Base-by-base conservation (phyloP, 2,329 filamentous ascomycete species). In the Paracamarosporium sp. region DNA sequence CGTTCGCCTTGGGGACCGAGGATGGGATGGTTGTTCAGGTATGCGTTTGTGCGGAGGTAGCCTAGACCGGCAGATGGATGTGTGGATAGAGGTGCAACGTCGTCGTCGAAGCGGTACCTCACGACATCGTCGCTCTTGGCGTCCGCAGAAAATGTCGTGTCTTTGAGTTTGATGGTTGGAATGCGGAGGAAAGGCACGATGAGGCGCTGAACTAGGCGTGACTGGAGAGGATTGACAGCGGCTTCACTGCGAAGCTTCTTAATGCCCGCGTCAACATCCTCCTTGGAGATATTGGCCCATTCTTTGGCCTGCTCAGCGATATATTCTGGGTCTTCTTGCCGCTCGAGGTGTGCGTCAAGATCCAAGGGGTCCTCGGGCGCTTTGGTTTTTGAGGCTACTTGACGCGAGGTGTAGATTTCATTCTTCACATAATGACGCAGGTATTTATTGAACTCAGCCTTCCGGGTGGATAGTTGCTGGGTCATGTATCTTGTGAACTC, bases 31-130 rank as follows among this genome's bases (percentile, higher is more conserved):
- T 89, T 89, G 64, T 81, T 77, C 43, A 86, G 75, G 66, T 83
- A 78, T 22, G 83, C 78, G 53, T 81, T 79, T 12, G 83, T 84
- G 47, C 85, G 82, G 3, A 85, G 76, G 69, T 90, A 89, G 13
- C 84, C 83, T 5, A 90, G 78, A 61, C 88, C 88, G 4, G 85
- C 87, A 4, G 85, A 87, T 2, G 88, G 87, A 72, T 90, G 88
- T 7, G 88, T 89, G 56, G 82, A 83, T 1, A 86, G 85, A 59
- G 79, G 60, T 62, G 73, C 61, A 65, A 69, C 71, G 68, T 82
- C 66, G 40, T 68, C 63, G 57, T 69, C 65, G 57, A 75, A 73
- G n/a, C 56, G 56, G 54, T 65, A 67, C 22, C 64, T 50, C 7
- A 67, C 57, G 22, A 60, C 38, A 25, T 77, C 71, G 53, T 74